Percentiles rank a stretch among this genome's conserved stretches.
These are phyloP conservation scores for Datura wrightii DNA, from an alignment of 257 asterid genomes.

Conservation along the genomic window DNA sequence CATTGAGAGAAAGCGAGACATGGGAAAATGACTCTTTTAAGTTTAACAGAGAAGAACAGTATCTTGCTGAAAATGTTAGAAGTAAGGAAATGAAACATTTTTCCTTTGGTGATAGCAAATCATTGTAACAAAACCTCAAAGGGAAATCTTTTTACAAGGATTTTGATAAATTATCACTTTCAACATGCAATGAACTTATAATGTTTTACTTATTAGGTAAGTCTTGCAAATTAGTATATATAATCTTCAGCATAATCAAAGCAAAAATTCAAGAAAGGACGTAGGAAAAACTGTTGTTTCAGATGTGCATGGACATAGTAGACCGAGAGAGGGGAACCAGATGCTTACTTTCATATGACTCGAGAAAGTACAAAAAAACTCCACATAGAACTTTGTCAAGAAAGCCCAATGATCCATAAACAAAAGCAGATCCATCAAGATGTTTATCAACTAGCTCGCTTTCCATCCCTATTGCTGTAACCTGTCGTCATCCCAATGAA, in stretches of 20 bases:
- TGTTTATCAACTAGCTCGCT: conserved; percentile 79
- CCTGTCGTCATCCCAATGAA: conserved; percentile 51
- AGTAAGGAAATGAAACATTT: neutral
- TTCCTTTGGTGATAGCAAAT: neutral
- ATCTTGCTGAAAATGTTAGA: too few species aligned
- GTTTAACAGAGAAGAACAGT: neutral
- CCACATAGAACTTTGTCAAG: conserved; percentile 81
- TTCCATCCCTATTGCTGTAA: conserved; percentile 86
- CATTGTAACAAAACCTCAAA: neutral
- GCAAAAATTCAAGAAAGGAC: neutral
- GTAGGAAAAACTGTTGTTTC: neutral
- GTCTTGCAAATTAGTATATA: neutral
- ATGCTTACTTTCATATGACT: conserved; percentile 71
- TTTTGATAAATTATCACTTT: neutral
- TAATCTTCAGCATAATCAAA: too few species aligned
- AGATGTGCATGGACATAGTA: neutral
- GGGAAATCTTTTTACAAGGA: neutral
- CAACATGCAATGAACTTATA: neutral
- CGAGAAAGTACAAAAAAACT: conserved; percentile 62
- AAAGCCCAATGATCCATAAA: conserved; percentile 85
- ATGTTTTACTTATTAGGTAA: neutral
- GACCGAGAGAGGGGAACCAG: neutral
- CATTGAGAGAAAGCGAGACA: neutral
- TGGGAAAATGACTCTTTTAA: neutral
- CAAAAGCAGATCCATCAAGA: conserved; percentile 86